These are phyloP conservation scores for Calonectria crousiana DNA, from an alignment of 2,329 filamentous ascomycete genomes.

Conservation along the genomic window DNA sequence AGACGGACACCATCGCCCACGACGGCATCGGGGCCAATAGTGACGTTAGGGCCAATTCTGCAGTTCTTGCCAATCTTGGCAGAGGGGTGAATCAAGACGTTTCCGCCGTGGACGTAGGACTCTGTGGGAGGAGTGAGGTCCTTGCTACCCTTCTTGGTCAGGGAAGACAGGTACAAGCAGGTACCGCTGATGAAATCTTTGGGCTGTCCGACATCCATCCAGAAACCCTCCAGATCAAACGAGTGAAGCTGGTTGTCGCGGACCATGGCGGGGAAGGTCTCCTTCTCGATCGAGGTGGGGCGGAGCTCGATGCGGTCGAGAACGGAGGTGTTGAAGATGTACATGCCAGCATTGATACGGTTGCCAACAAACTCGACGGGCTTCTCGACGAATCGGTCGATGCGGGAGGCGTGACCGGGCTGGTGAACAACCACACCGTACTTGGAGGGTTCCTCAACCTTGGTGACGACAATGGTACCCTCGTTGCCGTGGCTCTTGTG, in stretches of 20 bases:
- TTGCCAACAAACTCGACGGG: slow-evolving; percentile 98
- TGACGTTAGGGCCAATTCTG: slow-evolving; percentile 97
- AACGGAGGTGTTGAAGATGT: slow-evolving; percentile 95
- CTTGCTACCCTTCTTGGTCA: slow-evolving; percentile 91
- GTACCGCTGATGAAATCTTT: slow-evolving; percentile 98
- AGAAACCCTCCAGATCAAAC: slow-evolving; percentile 96
- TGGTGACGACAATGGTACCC: slow-evolving; percentile 97
- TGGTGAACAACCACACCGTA: slow-evolving; percentile 99
- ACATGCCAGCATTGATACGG: slow-evolving; percentile 98
- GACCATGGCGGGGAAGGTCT: slow-evolving; percentile 96
- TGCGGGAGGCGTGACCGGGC: slow-evolving; percentile 88
- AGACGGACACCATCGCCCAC: slow-evolving; percentile 94
- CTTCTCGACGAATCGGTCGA: slow-evolving; percentile 99
- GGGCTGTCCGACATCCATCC: slow-evolving; percentile 99
- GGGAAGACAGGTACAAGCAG: slow-evolving; percentile 93
- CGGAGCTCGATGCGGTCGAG: slow-evolving; percentile 93
- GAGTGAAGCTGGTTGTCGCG: slow-evolving; percentile 92
- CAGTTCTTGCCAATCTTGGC: slow-evolving; percentile 99
- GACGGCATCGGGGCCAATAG: slow-evolving; percentile 92
- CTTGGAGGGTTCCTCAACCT: slow-evolving; percentile 98
- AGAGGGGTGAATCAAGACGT: slow-evolving; percentile 93
- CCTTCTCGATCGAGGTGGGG: slow-evolving; percentile 97
- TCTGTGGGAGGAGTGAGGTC: slow-evolving; percentile 80
- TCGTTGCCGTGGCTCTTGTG: slow-evolving; percentile 94
- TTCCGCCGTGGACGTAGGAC: slow-evolving; percentile 90